phyloP scores from a whole-genome alignment of 257 asterid species.

The Petrea volubilis region DNA sequence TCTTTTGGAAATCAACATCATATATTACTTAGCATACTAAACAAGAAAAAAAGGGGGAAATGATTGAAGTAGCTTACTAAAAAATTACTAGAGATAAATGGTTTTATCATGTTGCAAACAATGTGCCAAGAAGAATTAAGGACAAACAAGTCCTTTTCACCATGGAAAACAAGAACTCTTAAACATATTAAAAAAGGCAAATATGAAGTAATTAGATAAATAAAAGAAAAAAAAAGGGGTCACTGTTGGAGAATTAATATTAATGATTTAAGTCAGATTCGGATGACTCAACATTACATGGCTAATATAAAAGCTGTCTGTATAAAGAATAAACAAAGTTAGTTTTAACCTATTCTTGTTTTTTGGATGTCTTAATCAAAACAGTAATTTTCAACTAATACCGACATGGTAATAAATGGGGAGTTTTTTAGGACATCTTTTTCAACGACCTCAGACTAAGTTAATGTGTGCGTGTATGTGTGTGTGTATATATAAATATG shows the following conservation, averaged over 20 bases:
- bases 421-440: not conserved
- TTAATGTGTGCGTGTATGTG: not conserved
- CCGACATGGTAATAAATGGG: slow-evolving; percentile 22
- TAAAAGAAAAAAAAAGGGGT: slow-evolving; percentile 2
- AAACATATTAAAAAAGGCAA: not conserved
- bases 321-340: not conserved
- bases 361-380: slow-evolving; percentile 39
- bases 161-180: not conserved
- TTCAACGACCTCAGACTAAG: slow-evolving; percentile 10
- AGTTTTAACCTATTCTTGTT: not conserved
- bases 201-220: not conserved
- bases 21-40: not conserved
- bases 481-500: not conserved
- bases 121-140: not conserved
- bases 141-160: slow-evolving; percentile 19
- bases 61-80: not conserved
- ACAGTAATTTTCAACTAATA: slow-evolving; percentile 24
- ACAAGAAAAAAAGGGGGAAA: not conserved
- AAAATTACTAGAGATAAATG: not conserved
- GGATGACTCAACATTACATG: slow-evolving; percentile 62
- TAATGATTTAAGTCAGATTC: slow-evolving; percentile 34
- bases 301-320: slow-evolving; percentile 24
- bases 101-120: not conserved
- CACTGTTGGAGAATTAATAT: not conserved
- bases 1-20: too few species aligned